Evolutionary conservation across 768 basidiomycete species (phyloP), one percentile per base, ranked within the genome.

Genomic region (Gloeophyllum trabeum): DNA sequence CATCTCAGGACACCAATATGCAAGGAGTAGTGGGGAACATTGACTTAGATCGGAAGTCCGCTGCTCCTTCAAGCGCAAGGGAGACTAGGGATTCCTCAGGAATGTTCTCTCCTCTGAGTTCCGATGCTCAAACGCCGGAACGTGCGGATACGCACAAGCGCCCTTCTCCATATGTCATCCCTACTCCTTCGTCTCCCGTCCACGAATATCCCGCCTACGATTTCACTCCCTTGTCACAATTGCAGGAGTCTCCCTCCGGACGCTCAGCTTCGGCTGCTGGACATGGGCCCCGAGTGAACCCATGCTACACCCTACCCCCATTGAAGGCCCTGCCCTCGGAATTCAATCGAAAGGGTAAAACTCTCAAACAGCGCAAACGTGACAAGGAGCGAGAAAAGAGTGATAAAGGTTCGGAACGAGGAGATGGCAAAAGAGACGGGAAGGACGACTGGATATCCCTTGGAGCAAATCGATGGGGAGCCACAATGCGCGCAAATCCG

Each of bases 401-500:
- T 52, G 68, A 47, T 63, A 70, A 54, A 58, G 50, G 65, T 12
- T 62, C 57, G 36, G 57, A 62, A 23, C 50, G 48, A 21, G 51
- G 43, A 1, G 76, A 69, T 47, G 60, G 64, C 14, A 73, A 68
- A 48, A 58, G 16, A 30, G 28, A 59, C 19, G n/a, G n/a, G n/a
- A 70, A 60, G 46, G 77, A 81, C 16, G 85, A 85, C 23, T 79
- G 74, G 66, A 50, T 63, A 18, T 76, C 81, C 6, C 61, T 84
- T 56, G 82, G 84, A 24, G 55, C 81, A 38, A 72, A 70, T 44
- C 73, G 66, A 57, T 90, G 87, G 88, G 71, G 76, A 20, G 85
- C 83, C 2, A 66, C 70, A n/a, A 58, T 91, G 23, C 71, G 70
- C 44, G 76, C 82, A 23, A 92, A 91, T 55, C 88, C 89, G 2